Base-by-base conservation (phyloP, 306 rosid genomes). In the Pterocarpus macrocarpus region DNA sequence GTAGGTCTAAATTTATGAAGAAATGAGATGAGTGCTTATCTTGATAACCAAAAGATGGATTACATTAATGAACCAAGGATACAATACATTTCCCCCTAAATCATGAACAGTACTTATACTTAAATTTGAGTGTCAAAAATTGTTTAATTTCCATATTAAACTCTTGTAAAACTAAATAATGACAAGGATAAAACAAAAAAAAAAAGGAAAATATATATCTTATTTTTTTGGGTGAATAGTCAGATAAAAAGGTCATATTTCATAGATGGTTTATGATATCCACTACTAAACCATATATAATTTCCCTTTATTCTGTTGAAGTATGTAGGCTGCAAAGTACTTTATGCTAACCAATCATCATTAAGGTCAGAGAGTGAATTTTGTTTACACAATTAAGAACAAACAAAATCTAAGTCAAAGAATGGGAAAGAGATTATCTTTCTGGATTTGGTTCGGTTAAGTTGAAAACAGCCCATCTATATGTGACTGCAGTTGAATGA, bases 351-450 rank as follows among this genome's bases (percentile, higher is more conserved):
- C 80, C 72, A 63, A 76, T 34, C 10, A 28, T 4, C 53, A 32
- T 52, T 43, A 50, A 2, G 56, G 57, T 16, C 34, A 55, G 11
- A 82, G 78, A 78, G 80, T 36, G 75, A 49, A 64, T 55, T 72
- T 72, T 71, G 10, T 78, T 28, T 47, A 57, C 75, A 47, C 36
- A 64, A 71, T 17, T 55, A 71, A 45, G 16, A 33, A 22, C 14
- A 15, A 80, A 45, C 49, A 22, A 41, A 71, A 71, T 78, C 65
- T 45, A 73, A 65, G 36, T 67, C 38, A 7, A 52, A 77, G 45
- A 43, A 71, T 43, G 33, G 33, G 28, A 69, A 58, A 69, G 32
- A n/a, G 22, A 43, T 58, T 15, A 58, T 49, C 43, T 52, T 49
- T 76, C 44, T 62, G 0, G 7, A 33, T 69, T 57, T 9, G 69